Evolutionary conservation across 2,329 filamentous ascomycete species (phyloP).

Genomic region (Fusarium miscanthi): DNA sequence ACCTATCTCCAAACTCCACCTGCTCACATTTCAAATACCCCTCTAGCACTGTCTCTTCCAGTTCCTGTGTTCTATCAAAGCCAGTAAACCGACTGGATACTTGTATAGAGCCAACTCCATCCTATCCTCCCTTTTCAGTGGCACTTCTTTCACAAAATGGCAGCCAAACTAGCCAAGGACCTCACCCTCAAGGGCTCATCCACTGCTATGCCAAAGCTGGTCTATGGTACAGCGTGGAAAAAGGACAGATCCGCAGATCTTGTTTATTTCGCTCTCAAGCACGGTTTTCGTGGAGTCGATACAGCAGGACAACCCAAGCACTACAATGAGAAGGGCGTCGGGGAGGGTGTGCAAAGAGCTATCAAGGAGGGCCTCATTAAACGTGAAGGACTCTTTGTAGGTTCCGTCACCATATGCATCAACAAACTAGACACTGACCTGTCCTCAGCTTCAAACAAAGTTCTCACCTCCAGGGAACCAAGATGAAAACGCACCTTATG

Average conservation of each 20-base stretch:
- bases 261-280: constrained; percentile 73
- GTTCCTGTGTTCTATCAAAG: too few species aligned
- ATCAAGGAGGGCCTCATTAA: constrained; percentile 68
- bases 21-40: neutral
- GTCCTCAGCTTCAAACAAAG: constrained; percentile 79
- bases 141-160: neutral
- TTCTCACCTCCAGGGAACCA: constrained; percentile 76
- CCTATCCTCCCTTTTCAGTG: neutral
- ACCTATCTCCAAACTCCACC: neutral
- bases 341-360: constrained; percentile 71
- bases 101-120: neutral
- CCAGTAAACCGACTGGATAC: neutral
- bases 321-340: constrained; percentile 79
- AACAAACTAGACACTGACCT: neutral
- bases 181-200: constrained; percentile 47
- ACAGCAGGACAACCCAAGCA: constrained; percentile 83
- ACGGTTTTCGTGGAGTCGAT: constrained; percentile 79
- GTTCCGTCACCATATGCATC: constrained; percentile 34
- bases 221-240: constrained; percentile 93
- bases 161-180: constrained; percentile 48
- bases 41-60: neutral
- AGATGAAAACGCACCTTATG: constrained; percentile 70
- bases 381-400: constrained; percentile 70
- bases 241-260: constrained; percentile 73
- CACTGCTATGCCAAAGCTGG: constrained; percentile 61